These are phyloP conservation scores for Moesziomyces sp. DNA, from an alignment of 1,284 basidiomycete species.

Conservation along the genomic window DNA sequence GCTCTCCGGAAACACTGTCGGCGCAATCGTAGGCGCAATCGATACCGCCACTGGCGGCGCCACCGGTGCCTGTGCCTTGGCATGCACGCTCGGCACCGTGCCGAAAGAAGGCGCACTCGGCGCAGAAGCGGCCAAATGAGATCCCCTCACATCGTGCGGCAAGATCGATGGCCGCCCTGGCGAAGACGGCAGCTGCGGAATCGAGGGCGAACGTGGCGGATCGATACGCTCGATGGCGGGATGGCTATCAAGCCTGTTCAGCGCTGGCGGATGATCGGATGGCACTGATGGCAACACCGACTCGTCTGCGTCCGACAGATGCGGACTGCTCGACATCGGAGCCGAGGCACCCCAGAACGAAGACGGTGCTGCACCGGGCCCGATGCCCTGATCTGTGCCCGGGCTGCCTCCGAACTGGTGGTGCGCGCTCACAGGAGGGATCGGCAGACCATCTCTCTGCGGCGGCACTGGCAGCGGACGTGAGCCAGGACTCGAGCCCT, in stretches of 20 bases:
- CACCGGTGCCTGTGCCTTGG: slow-evolving; percentile 53
- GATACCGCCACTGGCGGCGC: slow-evolving; percentile 13
- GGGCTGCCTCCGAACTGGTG: slow-evolving; percentile 50
- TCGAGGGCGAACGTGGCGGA: slow-evolving; percentile 21
- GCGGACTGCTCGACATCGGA: slow-evolving; percentile 1
- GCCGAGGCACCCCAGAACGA: slow-evolving; percentile 29
- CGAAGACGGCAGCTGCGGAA: slow-evolving; percentile 12
- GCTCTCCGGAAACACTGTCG: slow-evolving; percentile 74
- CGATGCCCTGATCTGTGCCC: slow-evolving; percentile 8
- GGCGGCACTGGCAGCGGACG: slow-evolving; percentile 49
- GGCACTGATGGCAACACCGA: slow-evolving; percentile 33
- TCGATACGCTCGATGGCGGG: slow-evolving; percentile 39
- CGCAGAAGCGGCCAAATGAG: slow-evolving; percentile 70
- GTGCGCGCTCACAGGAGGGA: slow-evolving; percentile 36
- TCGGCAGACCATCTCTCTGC: slow-evolving; percentile 35
- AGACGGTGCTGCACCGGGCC: slow-evolving; percentile 38
- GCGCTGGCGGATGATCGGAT: slow-evolving; percentile 8
- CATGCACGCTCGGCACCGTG: slow-evolving; percentile 22
- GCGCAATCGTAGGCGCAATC: slow-evolving; percentile 1
- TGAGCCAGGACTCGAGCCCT: slow-evolving; percentile 26
- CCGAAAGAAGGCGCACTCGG: slow-evolving; percentile 70
- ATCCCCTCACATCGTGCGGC: neutral
- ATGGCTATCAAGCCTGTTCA: slow-evolving; percentile 6
- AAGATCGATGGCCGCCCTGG: slow-evolving; percentile 1
- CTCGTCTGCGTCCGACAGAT: neutral